These are phyloP conservation scores for Boletus tylopilopsis DNA, from an alignment of 768 basidiomycete genomes.

Conservation along the genomic window DNA sequence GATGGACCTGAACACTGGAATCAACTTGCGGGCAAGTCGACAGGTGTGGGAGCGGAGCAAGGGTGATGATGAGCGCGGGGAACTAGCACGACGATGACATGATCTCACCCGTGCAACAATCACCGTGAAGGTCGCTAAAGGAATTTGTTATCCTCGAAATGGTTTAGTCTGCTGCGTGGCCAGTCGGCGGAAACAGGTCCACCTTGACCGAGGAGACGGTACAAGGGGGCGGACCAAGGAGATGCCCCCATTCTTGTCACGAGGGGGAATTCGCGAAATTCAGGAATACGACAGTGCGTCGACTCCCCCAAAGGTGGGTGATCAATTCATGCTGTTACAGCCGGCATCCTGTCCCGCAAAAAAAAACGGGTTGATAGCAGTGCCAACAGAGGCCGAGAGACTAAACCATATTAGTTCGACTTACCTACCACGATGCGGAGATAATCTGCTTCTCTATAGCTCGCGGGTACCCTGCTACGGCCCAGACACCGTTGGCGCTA, in stretches of 20 bases:
- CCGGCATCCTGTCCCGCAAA: not conserved
- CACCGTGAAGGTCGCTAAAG: not conserved
- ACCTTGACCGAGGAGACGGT: not conserved
- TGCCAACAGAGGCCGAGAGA: not conserved
- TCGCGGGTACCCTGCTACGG: constrained; percentile 14
- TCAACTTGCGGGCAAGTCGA: not conserved
- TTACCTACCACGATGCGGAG: constrained; percentile 16
- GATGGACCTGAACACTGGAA: not conserved
- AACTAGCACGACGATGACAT: too few species aligned
- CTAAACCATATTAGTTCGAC: constrained; percentile 11
- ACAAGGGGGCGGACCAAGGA: not conserved
- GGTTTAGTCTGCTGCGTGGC: constrained; percentile 15
- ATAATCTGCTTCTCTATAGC: constrained; percentile 11
- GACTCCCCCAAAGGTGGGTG: not conserved
- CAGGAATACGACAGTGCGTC: not conserved
- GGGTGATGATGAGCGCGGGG: constrained; percentile 7
- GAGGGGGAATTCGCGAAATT: not conserved
- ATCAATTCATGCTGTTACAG: not conserved
- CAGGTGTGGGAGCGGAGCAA: constrained; percentile 17
- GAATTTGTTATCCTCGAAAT: constrained; percentile 11
- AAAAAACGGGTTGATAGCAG: not conserved
- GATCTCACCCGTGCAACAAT: constrained; percentile 1
- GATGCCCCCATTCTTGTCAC: not conserved
- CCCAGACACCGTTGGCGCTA: not conserved
- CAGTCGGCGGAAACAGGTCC: constrained; percentile 1